Base-by-base conservation (phyloP, 768 basidiomycete genomes). In the Panaeolus papilionaceus region DNA sequence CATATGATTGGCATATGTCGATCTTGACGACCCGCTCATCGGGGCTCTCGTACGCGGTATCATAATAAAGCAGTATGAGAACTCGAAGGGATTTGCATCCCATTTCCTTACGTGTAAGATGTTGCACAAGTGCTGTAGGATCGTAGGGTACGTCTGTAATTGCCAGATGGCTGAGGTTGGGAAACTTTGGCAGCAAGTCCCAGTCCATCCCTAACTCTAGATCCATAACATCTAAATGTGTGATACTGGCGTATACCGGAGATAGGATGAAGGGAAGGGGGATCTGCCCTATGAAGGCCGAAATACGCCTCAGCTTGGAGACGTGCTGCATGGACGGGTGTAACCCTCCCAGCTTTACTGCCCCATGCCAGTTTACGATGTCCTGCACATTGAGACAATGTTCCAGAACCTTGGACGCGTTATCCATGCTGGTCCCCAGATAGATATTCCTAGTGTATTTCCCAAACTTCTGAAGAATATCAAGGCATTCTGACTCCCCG, bases 11-110 rank as follows among this genome's bases (percentile, higher is more conserved):
- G 9, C 20, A 20, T 51, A 51, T 2, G 12, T 23, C 7, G n/a
- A 51, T n/a, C 26, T 51, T 51, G 47, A 51, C 26, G 47, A 51
- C 20, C 2, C 47, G 47, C 12, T 8, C 47, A 18, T 51, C 47
- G 7, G 47, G 6, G 12, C 20, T 26, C 12, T 26, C n/a, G 26
- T 26, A 9, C 47, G n/a, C 20, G 8, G 26, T 8, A 1, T 20
- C n/a, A 10, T 51, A 51, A 33, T 2, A 12, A 51, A 20, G 18
- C 47, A 51, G 8, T 33, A 51, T 26, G 20, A 51, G 20, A 18
- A 51, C 47, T 51, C 47, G 47, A 11, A 51, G 47, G 1, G 47
- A 51, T 51, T 51, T 51, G 20, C 47, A 51, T 10, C 47, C 47
- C 9, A 6, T 11, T 6, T 51, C 47, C 23, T 51, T 51, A 18